Conservation (phyloP, 2,329 filamentous ascomycete genomes). For the Xylariales sp. region DNA sequence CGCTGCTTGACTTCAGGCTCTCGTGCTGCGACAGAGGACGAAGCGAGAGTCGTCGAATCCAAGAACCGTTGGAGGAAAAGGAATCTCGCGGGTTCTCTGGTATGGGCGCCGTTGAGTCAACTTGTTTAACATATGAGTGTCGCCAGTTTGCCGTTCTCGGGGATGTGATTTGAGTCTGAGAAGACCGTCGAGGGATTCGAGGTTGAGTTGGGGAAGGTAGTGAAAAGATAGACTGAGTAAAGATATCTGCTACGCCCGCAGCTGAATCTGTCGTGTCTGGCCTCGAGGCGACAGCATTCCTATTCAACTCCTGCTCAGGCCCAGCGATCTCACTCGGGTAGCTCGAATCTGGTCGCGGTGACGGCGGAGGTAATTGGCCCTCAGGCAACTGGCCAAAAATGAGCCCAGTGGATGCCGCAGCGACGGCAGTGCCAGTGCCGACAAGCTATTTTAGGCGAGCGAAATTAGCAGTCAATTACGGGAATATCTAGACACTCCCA, state of each 20-base stretch:
- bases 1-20: conserved; percentile 60
- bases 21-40: conserved; percentile 62
- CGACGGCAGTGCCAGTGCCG: conserved; percentile 57
- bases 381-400: conserved; percentile 53
- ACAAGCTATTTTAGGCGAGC: conserved; percentile 42
- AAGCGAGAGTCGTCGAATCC: conserved; percentile 67
- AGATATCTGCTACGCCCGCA: conserved; percentile 20
- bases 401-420: conserved; percentile 54
- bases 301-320: conserved; percentile 28
- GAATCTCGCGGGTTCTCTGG: conserved; percentile 50
- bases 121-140: conserved; percentile 29
- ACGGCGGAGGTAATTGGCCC: conserved; percentile 23
- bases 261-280: conserved; percentile 38
- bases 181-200: conserved; percentile 21
- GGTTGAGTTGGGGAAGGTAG: conserved; percentile 15
- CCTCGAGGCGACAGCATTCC: conserved; percentile 28
- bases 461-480: conserved; percentile 1
- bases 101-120: conserved; percentile 32
- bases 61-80: conserved; percentile 60
- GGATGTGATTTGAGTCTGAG: conserved; percentile 33
- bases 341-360: conserved; percentile 22
- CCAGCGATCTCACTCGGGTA: conserved; percentile 26
- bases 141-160: conserved; percentile 34
- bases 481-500: too few relatives aligned
- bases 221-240: conserved; percentile 14